A percentile compares a stretch with the other conserved stretches of the same genome.
phyloP scores from a whole-genome alignment of 306 rosid species.

The Ormosia semicastrata region DNA sequence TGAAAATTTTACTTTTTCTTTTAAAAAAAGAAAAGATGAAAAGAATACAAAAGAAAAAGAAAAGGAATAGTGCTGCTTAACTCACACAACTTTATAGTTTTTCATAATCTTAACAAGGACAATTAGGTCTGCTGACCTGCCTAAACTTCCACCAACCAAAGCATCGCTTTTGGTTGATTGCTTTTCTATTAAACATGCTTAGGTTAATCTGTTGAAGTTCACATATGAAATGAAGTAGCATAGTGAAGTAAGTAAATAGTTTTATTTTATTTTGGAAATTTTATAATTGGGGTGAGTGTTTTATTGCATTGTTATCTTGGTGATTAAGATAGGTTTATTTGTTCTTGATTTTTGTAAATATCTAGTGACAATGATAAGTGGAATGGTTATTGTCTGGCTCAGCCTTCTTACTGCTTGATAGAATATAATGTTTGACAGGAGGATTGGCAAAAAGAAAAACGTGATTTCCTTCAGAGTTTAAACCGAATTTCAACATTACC shows the following conservation, averaged over 20 bases:
- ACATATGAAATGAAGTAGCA: constrained; percentile 20
- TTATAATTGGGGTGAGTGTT: not conserved
- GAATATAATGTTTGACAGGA: constrained; percentile 63
- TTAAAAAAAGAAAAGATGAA: not conserved
- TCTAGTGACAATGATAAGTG: not conserved
- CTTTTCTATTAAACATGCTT: constrained; percentile 14
- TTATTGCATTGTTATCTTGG: constrained; percentile 11
- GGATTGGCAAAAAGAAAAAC: constrained; percentile 97
- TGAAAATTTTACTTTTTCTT: not conserved
- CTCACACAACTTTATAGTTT: not conserved
- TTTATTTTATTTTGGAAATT: constrained; percentile 12
- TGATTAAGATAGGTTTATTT: constrained; percentile 4
- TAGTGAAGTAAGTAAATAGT: constrained; percentile 13
- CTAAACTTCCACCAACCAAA: constrained; percentile 1
- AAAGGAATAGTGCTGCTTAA: not conserved
- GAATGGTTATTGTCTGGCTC: not conserved
- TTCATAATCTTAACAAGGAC: constrained; percentile 1
- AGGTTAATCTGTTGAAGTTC: constrained; percentile 10
- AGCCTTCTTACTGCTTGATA: constrained; percentile 18
- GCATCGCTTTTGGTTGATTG: constrained; percentile 18
- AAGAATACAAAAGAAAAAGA: not conserved
- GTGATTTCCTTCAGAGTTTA: constrained; percentile 94
- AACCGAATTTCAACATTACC: constrained; percentile 89
- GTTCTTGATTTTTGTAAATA: not conserved
- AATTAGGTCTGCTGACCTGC: constrained; percentile 2